Percentiles rank a stretch among this genome's conserved stretches.
Conservation (phyloP, 345 rosid species). For the Populus davidiana region DNA sequence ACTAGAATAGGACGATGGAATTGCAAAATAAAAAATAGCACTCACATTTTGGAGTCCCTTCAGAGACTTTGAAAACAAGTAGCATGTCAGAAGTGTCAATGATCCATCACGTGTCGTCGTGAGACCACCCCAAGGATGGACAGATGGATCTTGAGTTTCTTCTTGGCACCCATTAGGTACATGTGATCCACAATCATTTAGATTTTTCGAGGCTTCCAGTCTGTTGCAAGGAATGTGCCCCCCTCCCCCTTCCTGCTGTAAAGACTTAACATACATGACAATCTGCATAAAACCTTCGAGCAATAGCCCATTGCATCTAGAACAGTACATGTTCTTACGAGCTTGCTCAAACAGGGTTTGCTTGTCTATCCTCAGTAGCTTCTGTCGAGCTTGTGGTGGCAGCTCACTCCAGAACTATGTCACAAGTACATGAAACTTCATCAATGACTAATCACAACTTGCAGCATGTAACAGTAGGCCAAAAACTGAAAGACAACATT, state of each 20-base stretch:
- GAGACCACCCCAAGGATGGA: constrained; percentile 96
- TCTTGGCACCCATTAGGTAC: constrained; percentile 44
- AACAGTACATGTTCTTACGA: constrained; percentile 94
- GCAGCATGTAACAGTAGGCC: background rate
- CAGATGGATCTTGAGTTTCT: constrained; percentile 69
- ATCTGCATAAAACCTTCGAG: constrained; percentile 83
- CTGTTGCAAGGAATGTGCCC: constrained; percentile 36
- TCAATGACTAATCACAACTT: constrained; percentile 12
- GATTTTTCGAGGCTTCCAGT: constrained; percentile 38
- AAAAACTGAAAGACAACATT: background rate
- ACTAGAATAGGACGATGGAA: constrained; percentile 2
- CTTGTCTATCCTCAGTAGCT: constrained; percentile 82
- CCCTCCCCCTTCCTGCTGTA: constrained; percentile 55
- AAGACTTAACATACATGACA: constrained; percentile 71
- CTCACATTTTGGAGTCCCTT: constrained; percentile 77
- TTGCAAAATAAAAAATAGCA: constrained; percentile 10
- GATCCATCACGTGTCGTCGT: constrained; percentile 73
- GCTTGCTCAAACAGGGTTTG: constrained; percentile 90
- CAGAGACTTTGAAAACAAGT: constrained; percentile 60
- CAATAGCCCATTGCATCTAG: constrained; percentile 89
- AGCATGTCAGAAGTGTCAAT: constrained; percentile 77
- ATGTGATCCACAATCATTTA: constrained; percentile 34
- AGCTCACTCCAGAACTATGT: constrained; percentile 83
- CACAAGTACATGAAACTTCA: constrained; percentile 15
- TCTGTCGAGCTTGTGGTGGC: constrained; percentile 52